Base-by-base conservation (phyloP, 306 rosid species). In the Glycyrrhiza uralensis region DNA sequence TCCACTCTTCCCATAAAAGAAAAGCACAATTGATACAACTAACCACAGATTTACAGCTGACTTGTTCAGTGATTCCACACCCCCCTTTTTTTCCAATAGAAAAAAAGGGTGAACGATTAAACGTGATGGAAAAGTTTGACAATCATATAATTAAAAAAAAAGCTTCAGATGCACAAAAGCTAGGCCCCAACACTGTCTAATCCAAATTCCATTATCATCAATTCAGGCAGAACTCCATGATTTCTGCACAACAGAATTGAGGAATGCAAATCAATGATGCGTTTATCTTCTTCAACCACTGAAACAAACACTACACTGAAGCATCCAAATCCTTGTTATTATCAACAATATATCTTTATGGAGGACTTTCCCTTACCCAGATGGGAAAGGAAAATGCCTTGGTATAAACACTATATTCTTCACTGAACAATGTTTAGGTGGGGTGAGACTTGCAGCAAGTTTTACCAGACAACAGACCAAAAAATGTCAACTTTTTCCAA, bases 151-250 rank as follows among this genome's bases (percentile, higher is more conserved):
- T n/a, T n/a, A n/a, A n/a, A 46, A 66, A 74, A 56, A 75, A 68
- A 38, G 80, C 91, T 74, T 54, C 74, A 54, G 56, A 72, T 15
- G 45, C 80, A 78, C 75, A 80, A 72, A 83, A 81, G 41, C 42
- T 44, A 32, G 59, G 36, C 59, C 74, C 66, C 50, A 52, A 70
- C 38, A 76, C 76, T 15, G 58, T 76, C 56, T 39, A 70, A 76
- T 42, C 72, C 82, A 78, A 78, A 72, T 55, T 55, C 46, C 71
- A 56, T 7, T 57, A 46, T 60, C 71, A 73, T 77, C 55, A 71
- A 79, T 35, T 58, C 52, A 49, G 74, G 61, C 71, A 72, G 23
- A 64, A 75, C 67, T 50, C 47, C 60, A 66, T 22, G 51, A 66
- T 73, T 72, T 70, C 9, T 65, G 45, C 68, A 35, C 59, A 73